Base-by-base conservation (phyloP, 768 basidiomycete species). In the Antrodiella citrinella region DNA sequence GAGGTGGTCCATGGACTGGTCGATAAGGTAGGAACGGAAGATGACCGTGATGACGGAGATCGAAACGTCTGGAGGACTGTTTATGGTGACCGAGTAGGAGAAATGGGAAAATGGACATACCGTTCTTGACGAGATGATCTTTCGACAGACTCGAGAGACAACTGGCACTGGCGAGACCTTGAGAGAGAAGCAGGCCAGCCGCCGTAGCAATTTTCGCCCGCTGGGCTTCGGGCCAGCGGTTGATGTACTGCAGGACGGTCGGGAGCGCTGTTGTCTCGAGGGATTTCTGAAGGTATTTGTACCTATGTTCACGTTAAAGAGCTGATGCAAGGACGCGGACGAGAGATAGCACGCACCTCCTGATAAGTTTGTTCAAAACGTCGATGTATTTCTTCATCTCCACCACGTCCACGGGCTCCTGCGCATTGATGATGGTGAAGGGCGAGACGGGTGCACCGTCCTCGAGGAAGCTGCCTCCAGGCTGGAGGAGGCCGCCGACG, bases 221-320 rank as follows among this genome's bases (percentile, higher is more conserved):
- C 70, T 89, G 82, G 13, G 71, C 74, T 3, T 77, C 65, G 2
- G 82, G 67, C 91, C 92, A 97, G 62, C 86, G 86, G 62, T 90
- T 81, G 64, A 85, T 81, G 62, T 92, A 91, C 68, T 97, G 93
- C 52, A 99, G 70, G 45, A 98, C 75, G 42, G 76, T 76, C 2
- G 91, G 90, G 12, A 98, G 76, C 49, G 89, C 77, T 26, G 75
- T 78, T 65, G 83, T 86, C 68, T 97, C 95, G 44, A 99, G 82
- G 41, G 95, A 92, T 68, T 86, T 92, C 69, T 97, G 95, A 60
- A 99, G 89, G 77, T 98, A 99, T 70, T 97, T 97, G 78, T 97
- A 98, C 71, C 93, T 95, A 62, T 30, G 49, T 40, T 26, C 26
- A 19, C 18, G 44, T 51, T 30, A 40, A 56, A 47, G 56, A 50